Base-by-base conservation (phyloP, 257 asterid genomes). In the Craterostigma plantagineum region DNA sequence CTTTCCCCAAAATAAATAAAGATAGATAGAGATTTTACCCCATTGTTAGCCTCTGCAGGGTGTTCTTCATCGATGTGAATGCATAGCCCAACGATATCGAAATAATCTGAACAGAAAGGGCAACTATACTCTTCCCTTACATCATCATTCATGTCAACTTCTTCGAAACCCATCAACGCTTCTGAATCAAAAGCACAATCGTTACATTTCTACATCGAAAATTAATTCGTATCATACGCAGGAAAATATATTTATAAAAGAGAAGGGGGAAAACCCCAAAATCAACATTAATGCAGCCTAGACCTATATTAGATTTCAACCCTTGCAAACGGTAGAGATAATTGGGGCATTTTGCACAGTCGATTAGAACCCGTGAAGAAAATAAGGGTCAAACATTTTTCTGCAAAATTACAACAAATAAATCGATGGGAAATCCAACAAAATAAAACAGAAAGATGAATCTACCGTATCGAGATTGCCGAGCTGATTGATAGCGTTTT, bases 41-140 rank as follows among this genome's bases (percentile, higher is more conserved):
- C 83, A 58, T 72, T 72, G 48, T 44, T 72, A 35, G 87, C 79
- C 53, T 75, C 92, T 3, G 59, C 68, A 41, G 83, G 77, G 63
- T 79, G 87, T 55, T 75, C 83, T 17, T 79, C 90, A 50, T 75
- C 90, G 13, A 79, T 72, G 60, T 79, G 92, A 68, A 76, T 75
- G 61, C 83, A 79, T 11, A 79, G 75, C 27, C 83, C 80, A 41
- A 75, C 76, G 11, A 75, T 72, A 52, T 75, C 92, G 41, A 55
- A 75, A 56, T 60, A 75, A 9, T 72, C 90, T 0, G 83, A 53
- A 55, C 90, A 79, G 50, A 75, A 72, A 9, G 81, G 79, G 56
- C 92, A 79, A 13, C 75, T 69, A 52, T 64, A 75, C 63, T 75
- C 90, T 56, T 79, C 83, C 51, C 81, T 60, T 34, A 67, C 45